These are phyloP conservation scores for Leishmania aethiopica DNA, from an alignment of 208 protist species.

Conservation along the genomic window DNA sequence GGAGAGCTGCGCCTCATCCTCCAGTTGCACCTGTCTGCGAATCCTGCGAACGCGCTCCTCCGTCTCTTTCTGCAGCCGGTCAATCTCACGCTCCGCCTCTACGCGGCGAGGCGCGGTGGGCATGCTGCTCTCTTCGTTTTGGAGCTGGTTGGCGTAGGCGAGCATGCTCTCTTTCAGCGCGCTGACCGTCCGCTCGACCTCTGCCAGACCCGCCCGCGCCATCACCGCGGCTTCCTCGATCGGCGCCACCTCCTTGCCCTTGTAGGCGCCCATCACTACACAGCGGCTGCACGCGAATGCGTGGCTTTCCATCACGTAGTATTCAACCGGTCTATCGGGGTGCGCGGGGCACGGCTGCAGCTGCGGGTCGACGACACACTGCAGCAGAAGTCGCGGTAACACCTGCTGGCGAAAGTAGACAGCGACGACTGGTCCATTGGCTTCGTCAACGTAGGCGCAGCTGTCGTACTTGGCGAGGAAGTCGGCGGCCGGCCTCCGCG, in stretches of 20 bases:
- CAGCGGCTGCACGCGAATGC: conserved; percentile 78
- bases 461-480: conserved; percentile 60
- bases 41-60: conserved; percentile 58
- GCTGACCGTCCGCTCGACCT: conserved; percentile 41
- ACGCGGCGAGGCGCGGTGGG: conserved; percentile 45
- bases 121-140: conserved; percentile 46
- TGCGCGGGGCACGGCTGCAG: conserved; percentile 64
- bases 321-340: conserved; percentile 66
- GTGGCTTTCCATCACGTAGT: conserved; percentile 59
- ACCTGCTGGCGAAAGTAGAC: conserved; percentile 65
- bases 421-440: conserved; percentile 41
- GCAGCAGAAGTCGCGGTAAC: conserved; percentile 63
- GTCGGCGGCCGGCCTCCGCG: conserved; percentile 27
- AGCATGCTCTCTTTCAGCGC: conserved; percentile 51
- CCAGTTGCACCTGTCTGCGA: conserved; percentile 37
- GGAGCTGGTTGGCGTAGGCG: conserved; percentile 44
- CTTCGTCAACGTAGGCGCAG: conserved; percentile 46
- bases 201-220: conserved; percentile 51
- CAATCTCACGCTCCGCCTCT: conserved; percentile 53
- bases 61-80: conserved; percentile 59
- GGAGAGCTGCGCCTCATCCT: conserved; percentile 45
- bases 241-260: conserved; percentile 50
- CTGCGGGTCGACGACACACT: conserved; percentile 60
- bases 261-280: conserved; percentile 64
- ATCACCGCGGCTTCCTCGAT: conserved; percentile 65